Evolutionary conservation across 208 protist species (phyloP).

Genomic region (Trypanosoma mega): DNA sequence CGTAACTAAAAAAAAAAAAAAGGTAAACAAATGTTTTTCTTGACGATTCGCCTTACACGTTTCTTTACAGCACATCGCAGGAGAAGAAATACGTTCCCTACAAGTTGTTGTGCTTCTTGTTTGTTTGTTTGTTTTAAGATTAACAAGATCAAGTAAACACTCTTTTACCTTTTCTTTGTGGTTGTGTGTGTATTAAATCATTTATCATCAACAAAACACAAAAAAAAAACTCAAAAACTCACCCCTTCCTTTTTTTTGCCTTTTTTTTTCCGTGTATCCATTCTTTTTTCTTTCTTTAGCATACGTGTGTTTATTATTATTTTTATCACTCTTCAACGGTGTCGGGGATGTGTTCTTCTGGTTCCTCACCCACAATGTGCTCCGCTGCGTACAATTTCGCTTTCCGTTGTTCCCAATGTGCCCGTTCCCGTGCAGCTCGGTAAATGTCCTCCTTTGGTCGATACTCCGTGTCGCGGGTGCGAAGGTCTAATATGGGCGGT

Average conservation of each 20-base stretch:
- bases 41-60: neutral
- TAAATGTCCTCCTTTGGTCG: conserved; percentile 74
- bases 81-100: too few species aligned
- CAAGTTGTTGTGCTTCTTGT: too few species aligned
- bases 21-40: neutral
- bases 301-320: neutral
- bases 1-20: neutral
- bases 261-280: neutral
- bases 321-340: neutral
- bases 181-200: neutral
- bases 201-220: neutral
- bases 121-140: too few species aligned
- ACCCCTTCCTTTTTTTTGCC: neutral
- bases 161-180: neutral
- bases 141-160: too few species aligned
- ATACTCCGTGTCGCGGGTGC: conserved; percentile 66
- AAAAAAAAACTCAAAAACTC: neutral
- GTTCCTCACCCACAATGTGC: conserved; percentile 45
- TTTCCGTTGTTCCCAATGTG: conserved; percentile 26
- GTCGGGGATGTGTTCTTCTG: conserved; percentile 40
- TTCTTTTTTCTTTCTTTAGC: conserved; percentile 3
- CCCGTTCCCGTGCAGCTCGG: conserved; percentile 46
- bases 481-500: conserved; percentile 68
- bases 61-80: neutral
- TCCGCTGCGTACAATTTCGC: conserved; percentile 38